A percentile compares a stretch with the other conserved stretches of the same genome.
Conservation (phyloP, 768 basidiomycete genomes). For the Mycena filopes region DNA sequence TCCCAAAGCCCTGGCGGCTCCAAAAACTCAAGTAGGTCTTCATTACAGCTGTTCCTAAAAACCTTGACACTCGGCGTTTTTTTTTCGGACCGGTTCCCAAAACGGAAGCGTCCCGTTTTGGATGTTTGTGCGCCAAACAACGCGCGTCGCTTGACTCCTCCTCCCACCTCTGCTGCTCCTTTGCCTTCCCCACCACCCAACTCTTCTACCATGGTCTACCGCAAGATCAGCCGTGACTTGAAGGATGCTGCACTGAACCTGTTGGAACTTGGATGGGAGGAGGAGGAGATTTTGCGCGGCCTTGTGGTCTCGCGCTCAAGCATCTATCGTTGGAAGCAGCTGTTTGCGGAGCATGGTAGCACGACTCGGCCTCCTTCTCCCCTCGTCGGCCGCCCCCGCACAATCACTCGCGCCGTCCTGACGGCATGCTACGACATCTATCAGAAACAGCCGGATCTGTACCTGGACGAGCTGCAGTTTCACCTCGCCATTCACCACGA, state of each 20-base stretch:
- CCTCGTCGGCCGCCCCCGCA: slow-evolving; percentile 8
- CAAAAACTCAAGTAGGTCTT: too few relatives aligned
- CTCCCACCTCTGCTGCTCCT: too few relatives aligned
- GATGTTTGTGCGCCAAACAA: too few relatives aligned
- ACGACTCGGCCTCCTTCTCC: slow-evolving; percentile 21
- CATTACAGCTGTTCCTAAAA: too few relatives aligned
- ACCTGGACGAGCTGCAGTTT: slow-evolving; percentile 15
- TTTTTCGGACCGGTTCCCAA: too few relatives aligned
- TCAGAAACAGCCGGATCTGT: slow-evolving; percentile 19
- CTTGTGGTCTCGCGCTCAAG: slow-evolving; percentile 39
- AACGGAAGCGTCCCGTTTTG: too few relatives aligned
- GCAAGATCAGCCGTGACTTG: slow-evolving; percentile 6
- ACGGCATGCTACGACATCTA: slow-evolving; percentile 29
- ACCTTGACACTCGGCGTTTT: too few relatives aligned
- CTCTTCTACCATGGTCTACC: background rate
- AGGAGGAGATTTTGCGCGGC: slow-evolving; percentile 33
- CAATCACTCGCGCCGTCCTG: slow-evolving; percentile 5
- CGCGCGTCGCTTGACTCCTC: too few relatives aligned
- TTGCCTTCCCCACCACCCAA: too few relatives aligned
- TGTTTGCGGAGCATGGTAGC: slow-evolving; percentile 6
- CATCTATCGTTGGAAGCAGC: slow-evolving; percentile 30
- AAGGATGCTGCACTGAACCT: slow-evolving; percentile 3
- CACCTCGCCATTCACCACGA: slow-evolving; percentile 30
- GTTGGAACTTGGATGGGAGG: slow-evolving; percentile 14
- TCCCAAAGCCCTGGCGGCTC: too few relatives aligned